Evolutionary conservation across 805 yeast genomes (phyloP).

Genomic region (Zygoascus ofunaensis): DNA sequence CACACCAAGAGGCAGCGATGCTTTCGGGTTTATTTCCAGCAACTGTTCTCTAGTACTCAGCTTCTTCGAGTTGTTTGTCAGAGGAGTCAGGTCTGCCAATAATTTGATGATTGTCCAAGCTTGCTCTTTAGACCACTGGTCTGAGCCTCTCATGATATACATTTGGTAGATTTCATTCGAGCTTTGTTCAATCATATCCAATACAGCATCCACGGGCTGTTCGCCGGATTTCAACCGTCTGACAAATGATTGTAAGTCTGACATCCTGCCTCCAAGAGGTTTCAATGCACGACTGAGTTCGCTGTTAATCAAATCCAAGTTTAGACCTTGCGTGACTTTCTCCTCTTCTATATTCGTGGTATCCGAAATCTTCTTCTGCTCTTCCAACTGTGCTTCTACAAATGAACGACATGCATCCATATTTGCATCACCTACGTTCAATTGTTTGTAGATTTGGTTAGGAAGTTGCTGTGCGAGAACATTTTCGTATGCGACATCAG

Average conservation of each 20-base stretch:
- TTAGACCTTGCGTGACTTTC: slow-evolving; percentile 6
- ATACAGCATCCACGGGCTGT: slow-evolving; percentile 60
- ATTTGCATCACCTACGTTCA: slow-evolving; percentile 75
- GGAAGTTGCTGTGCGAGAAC: slow-evolving; percentile 67
- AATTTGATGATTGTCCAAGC: slow-evolving; percentile 76
- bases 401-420: slow-evolving; percentile 58
- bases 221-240: slow-evolving; percentile 88
- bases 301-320: background rate
- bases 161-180: slow-evolving; percentile 82
- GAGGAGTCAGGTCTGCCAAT: slow-evolving; percentile 35
- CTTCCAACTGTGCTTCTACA: slow-evolving; percentile 15
- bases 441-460: slow-evolving; percentile 71
- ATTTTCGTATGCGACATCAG: slow-evolving; percentile 71
- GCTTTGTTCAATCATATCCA: slow-evolving; percentile 74
- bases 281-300: slow-evolving; percentile 46
- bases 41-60: background rate
- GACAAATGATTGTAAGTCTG: slow-evolving; percentile 82
- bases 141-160: slow-evolving; percentile 37
- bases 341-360: slow-evolving; percentile 26
- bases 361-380: slow-evolving; percentile 34
- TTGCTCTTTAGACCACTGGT: slow-evolving; percentile 63
- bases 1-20: slow-evolving; percentile 16
- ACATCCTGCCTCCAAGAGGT: slow-evolving; percentile 91
- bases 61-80: background rate
- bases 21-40: slow-evolving; percentile 5